Conservation (phyloP, 208 protist genomes). For the Leishmania major region DNA sequence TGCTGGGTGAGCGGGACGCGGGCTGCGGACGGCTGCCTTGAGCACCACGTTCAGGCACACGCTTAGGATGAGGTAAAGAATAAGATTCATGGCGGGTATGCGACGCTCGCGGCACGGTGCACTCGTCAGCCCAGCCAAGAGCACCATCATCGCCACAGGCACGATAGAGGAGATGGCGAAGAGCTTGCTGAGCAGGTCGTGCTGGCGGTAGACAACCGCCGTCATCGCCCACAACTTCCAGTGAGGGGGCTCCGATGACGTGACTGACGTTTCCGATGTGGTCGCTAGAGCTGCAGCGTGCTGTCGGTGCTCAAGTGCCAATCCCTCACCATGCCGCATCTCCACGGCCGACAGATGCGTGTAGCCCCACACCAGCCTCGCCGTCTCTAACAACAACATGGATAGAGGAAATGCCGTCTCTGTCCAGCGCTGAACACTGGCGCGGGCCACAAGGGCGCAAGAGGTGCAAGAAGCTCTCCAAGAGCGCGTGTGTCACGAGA, state of each 20-base stretch:
- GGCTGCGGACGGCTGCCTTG: conserved; percentile 42
- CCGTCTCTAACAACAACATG: conserved; percentile 10
- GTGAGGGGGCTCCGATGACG: background rate
- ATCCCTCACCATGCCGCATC: conserved; percentile 12
- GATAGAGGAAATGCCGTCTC: background rate
- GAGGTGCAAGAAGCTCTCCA: background rate
- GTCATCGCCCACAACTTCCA: conserved; percentile 63
- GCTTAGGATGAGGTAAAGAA: conserved; percentile 58
- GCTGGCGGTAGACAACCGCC: conserved; percentile 51
- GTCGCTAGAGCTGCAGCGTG: background rate
- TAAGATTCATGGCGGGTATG: conserved; percentile 47
- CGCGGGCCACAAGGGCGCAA: background rate
- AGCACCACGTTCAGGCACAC: conserved; percentile 47
- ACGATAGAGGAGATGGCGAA: conserved; percentile 62
- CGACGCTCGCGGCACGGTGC: conserved; percentile 45
- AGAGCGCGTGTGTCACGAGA: background rate
- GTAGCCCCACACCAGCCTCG: conserved; percentile 27
- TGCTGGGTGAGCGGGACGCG: conserved; percentile 50
- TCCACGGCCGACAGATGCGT: conserved; percentile 40
- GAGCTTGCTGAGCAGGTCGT: conserved; percentile 55
- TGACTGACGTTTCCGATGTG: background rate
- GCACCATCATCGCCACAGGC: conserved; percentile 63
- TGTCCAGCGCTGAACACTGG: background rate
- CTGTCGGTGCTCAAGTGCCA: background rate
- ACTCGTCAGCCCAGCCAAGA: conserved; percentile 64